phyloP scores from a whole-genome alignment of 257 asterid genomes.

The Cordia subcordata region DNA sequence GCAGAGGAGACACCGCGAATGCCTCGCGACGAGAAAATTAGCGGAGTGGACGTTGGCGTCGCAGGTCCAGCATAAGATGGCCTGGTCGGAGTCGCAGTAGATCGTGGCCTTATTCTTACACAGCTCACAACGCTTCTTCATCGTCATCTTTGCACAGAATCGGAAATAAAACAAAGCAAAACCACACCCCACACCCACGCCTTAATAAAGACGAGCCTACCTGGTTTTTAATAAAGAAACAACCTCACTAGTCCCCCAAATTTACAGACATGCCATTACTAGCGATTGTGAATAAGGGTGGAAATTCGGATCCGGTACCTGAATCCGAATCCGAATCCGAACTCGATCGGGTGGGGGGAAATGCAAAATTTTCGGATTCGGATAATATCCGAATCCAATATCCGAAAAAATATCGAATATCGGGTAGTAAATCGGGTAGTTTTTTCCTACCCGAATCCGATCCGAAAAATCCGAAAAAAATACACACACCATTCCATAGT shows the following conservation, averaged over 20 bases:
- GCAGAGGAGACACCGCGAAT: constrained; percentile 68
- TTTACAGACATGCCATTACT: not conserved
- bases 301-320: no score
- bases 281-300: no score
- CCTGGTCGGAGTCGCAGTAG: constrained; percentile 74
- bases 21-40: constrained; percentile 73
- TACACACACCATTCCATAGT: no score
- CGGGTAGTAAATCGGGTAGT: no score
- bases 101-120: constrained; percentile 50
- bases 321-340: no score
- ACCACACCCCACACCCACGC: no score
- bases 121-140: constrained; percentile 58
- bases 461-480: no score
- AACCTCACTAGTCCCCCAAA: not conserved
- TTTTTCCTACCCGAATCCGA: no score
- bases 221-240: not conserved
- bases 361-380: no score
- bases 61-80: constrained; percentile 72
- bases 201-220: not conserved
- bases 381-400: no score
- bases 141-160: not conserved
- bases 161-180: not conserved
- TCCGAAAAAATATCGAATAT: no score
- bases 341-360: no score
- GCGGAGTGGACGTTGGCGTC: constrained; percentile 83